Base-by-base conservation (phyloP, 2,329 filamentous ascomycete species). In the Decorospora gaudefroyi region DNA sequence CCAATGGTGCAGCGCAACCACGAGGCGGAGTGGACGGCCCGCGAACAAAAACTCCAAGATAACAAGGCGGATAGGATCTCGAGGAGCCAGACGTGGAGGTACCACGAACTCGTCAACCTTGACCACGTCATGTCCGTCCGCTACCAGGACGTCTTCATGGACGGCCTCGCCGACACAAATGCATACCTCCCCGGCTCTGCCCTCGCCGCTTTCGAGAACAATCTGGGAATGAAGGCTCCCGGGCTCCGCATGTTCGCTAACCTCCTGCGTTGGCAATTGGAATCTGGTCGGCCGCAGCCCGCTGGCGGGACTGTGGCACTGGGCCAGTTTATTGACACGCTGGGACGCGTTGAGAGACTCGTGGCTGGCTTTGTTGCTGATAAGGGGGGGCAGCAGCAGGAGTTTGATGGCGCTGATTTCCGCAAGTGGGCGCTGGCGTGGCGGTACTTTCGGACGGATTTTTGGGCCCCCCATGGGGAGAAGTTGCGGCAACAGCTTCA, bases 241-340 rank as follows among this genome's bases (percentile, higher is more conserved):
- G 29, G 31, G 13, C 30, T 42, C 23, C 39, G 39, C 18, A 6
- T 12, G 6, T 11, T 42, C 11, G 23, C 31, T 16, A 34, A 35
- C 25, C 30, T 42, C 22, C 11, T 42, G 10, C 23, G 39, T 28
- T 42, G 39, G 39, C 39, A 42, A 28, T 19, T 26, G 15, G 25
- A n/a, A 15, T 28, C 39, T 16, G 17, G 30, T 28, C 17, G 5
- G 12, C 18, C 30, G n/a, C 39, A 35, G 23, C 39, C 39, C n/a
- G 19, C 39, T 35, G 25, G 29, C 33, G 39, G 39, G 31, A 27
- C 39, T 27, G 10, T 12, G 30, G 31, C 30, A 6, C 12, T 42
- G 16, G 3, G 3, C 7, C 8, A 17, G 10, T 8, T 15, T 10
- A 22, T 25, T 13, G 13, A 16, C 17, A 25, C 25, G 39, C 30